A percentile compares a stretch with the other conserved stretches of the same genome.
Evolutionary conservation across 2,329 filamentous ascomycete genomes (phyloP).

Genomic region (Sclerotinia glacialis): DNA sequence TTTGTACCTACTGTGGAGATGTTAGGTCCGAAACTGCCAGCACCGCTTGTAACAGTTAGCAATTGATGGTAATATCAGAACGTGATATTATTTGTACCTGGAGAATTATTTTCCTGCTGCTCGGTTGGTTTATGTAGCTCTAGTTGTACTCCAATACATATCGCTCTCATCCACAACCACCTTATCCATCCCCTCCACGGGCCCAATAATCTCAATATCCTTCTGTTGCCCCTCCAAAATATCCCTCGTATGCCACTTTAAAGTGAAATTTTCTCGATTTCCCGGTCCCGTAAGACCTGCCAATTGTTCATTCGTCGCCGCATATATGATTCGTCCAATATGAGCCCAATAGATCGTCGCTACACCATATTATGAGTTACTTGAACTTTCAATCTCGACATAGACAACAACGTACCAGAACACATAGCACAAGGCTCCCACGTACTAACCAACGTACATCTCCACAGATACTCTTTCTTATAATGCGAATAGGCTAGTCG

Average conservation of each 20-base stretch:
- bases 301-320: conserved; percentile 49
- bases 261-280: conserved; percentile 52
- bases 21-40: conserved; percentile 5
- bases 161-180: conserved; percentile 47
- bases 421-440: conserved; percentile 58
- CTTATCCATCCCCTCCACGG: conserved; percentile 46
- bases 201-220: conserved; percentile 49
- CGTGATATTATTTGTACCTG: no score
- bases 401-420: conserved; percentile 36
- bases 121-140: no score
- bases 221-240: conserved; percentile 50
- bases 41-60: not conserved
- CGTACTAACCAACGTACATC: conserved; percentile 50
- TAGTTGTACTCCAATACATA: conserved; percentile 46
- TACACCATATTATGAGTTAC: not conserved
- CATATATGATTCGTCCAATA: conserved; percentile 52
- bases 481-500: conserved; percentile 50
- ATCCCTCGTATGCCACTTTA: conserved; percentile 49
- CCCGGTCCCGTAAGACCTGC: conserved; percentile 46
- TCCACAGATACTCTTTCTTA: conserved; percentile 47
- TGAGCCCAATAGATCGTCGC: conserved; percentile 51
- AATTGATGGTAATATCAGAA: no score
- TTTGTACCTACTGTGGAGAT: not conserved
- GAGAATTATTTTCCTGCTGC: no score
- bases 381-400: not conserved